phyloP scores from a whole-genome alignment of 2,329 filamentous ascomycete genomes.

The Xylaria sp. region DNA sequence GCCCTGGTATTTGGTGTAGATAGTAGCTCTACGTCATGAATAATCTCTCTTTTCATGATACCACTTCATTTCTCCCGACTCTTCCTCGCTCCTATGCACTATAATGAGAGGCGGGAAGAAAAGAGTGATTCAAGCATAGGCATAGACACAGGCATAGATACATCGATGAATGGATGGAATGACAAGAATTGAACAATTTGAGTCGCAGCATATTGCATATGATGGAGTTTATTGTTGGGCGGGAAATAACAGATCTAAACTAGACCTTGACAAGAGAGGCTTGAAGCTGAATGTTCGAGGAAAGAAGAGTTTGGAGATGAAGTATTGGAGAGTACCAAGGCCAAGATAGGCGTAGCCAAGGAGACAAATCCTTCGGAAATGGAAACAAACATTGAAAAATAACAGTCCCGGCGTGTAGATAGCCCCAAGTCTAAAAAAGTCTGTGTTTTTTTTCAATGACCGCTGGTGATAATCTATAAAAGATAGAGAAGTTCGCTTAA shows the following conservation, averaged over 20 bases:
- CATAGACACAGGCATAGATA: constrained; percentile 25
- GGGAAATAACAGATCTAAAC: not conserved
- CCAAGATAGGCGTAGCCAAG: not conserved
- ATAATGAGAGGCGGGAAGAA: not conserved
- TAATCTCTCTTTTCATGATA: constrained; percentile 20
- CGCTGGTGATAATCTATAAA: no score
- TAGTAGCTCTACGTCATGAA: constrained; percentile 5
- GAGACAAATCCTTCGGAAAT: not conserved
- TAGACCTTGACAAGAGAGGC: not conserved
- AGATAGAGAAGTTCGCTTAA: no score
- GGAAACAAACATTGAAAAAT: not conserved
- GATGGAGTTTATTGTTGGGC: constrained; percentile 14
- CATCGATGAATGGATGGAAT: constrained; percentile 12
- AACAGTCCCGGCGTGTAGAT: not conserved
- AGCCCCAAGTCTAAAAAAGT: no score
- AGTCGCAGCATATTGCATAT: constrained; percentile 11
- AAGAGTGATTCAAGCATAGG: constrained; percentile 1
- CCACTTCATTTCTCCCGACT: constrained; percentile 1
- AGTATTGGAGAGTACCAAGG: not conserved
- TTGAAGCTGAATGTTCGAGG: not conserved
- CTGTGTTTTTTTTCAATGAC: no score
- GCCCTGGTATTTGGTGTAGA: constrained; percentile 15
- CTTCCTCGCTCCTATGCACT: not conserved
- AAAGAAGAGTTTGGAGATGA: not conserved
- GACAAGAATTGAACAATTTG: constrained; percentile 12